These are phyloP conservation scores for Scheffersomyces parashehatae DNA, from an alignment of 1,139 yeast species.

Conservation along the genomic window DNA sequence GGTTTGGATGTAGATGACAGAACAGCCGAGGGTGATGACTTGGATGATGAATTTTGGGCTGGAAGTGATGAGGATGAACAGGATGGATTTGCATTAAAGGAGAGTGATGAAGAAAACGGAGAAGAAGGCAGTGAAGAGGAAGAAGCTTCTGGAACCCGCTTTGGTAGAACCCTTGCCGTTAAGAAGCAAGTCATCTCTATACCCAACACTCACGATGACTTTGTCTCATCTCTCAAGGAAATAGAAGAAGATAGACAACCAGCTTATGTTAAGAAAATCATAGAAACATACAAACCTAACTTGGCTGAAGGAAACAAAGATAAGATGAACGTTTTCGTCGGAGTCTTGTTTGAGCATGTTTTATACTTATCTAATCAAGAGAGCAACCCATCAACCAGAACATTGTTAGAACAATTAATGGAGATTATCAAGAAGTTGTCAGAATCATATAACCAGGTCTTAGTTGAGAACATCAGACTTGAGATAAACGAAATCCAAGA, in stretches of 20 bases:
- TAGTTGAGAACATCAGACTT: slow-evolving; percentile 50
- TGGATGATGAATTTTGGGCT: slow-evolving; percentile 60
- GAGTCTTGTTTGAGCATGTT: slow-evolving; percentile 64
- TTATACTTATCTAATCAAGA: slow-evolving; percentile 47
- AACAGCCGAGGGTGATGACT: slow-evolving; percentile 68
- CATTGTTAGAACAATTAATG: slow-evolving; percentile 43
- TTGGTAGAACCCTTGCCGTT: slow-evolving; percentile 9
- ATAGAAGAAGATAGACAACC: slow-evolving; percentile 46
- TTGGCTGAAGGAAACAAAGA: slow-evolving; percentile 82
- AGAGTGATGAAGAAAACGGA: slow-evolving; percentile 18
- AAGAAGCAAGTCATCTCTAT: slow-evolving; percentile 26
- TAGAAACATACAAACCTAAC: slow-evolving; percentile 70
- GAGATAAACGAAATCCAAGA: slow-evolving; percentile 47
- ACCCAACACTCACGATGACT: slow-evolving; percentile 64
- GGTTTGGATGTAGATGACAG: slow-evolving; percentile 55
- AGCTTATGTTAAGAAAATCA: slow-evolving; percentile 52
- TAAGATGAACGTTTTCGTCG: slow-evolving; percentile 63
- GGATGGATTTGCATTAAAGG: slow-evolving; percentile 28
- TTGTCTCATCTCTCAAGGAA: slow-evolving; percentile 35
- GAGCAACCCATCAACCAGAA: slow-evolving; percentile 8
- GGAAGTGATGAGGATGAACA: slow-evolving; percentile 54
- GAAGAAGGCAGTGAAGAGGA: slow-evolving; percentile 14
- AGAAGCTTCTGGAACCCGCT: slow-evolving; percentile 5
- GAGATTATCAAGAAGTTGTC: slow-evolving; percentile 59
- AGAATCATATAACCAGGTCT: slow-evolving; percentile 61